Evolutionary conservation across 2,329 filamentous ascomycete genomes (phyloP).

Genomic region (Stemphylium lycopersici): DNA sequence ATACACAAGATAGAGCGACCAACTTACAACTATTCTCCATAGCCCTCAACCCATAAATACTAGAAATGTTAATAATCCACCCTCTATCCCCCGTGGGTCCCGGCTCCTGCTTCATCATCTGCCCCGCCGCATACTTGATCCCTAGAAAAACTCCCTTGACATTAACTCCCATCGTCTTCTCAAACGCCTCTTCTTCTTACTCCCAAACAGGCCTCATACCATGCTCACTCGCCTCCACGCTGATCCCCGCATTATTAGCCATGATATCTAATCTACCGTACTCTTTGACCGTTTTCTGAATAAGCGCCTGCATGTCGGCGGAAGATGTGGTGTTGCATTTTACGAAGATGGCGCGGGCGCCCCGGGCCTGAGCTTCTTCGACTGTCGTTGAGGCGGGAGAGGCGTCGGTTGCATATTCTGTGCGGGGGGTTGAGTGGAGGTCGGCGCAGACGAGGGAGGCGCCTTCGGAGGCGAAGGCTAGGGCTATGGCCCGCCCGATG

Average conservation of each 20-base stretch:
- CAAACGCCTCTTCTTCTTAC: constrained; percentile 55
- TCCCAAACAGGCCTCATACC: constrained; percentile 52
- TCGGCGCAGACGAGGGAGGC: constrained; percentile 43
- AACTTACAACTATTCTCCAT: constrained; percentile 31
- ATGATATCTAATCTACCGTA: constrained; percentile 61
- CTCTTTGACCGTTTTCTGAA: constrained; percentile 48
- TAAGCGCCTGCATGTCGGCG: constrained; percentile 49
- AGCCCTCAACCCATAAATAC: constrained; percentile 56
- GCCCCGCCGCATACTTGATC: constrained; percentile 54
- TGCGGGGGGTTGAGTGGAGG: constrained; percentile 27
- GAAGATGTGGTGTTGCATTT: constrained; percentile 53
- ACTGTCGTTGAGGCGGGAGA: constrained; percentile 34
- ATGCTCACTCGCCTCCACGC: constrained; percentile 40
- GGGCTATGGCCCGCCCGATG: constrained; percentile 44
- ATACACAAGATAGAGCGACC: no score
- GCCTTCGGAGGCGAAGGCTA: constrained; percentile 41
- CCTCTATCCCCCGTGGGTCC: constrained; percentile 50
- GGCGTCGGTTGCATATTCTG: constrained; percentile 22
- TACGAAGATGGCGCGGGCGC: constrained; percentile 45
- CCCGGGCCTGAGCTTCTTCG: constrained; percentile 36
- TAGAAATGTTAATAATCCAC: constrained; percentile 62
- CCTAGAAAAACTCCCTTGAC: constrained; percentile 50
- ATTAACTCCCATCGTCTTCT: constrained; percentile 50
- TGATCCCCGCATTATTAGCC: constrained; percentile 57
- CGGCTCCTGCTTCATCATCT: constrained; percentile 59